Evolutionary conservation across 108 stramenopile species (phyloP), one percentile per base, ranked within the genome.

Genomic region (Licmophora abbreviata): DNA sequence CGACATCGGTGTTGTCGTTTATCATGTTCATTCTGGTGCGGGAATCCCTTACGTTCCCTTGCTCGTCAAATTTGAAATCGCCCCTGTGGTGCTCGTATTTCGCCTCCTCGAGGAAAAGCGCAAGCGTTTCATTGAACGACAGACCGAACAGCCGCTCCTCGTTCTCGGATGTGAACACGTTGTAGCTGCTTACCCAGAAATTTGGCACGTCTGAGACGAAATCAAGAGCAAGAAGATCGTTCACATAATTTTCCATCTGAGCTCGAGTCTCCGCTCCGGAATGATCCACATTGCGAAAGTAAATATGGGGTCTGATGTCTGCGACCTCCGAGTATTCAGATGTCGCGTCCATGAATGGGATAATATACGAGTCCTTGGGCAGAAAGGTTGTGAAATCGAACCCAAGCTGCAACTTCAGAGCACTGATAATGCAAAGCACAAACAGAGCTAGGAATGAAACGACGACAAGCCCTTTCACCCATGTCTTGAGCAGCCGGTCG

Each of bases 331-430:
- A 27, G 7, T 27, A 27, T 26, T n/a, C n/a, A n/a, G n/a, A n/a
- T n/a, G n/a, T n/a, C n/a, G n/a, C n/a, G n/a, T n/a, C n/a, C n/a
- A n/a, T n/a, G n/a, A n/a, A n/a, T n/a, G n/a, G n/a, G n/a, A n/a
- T n/a, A n/a, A 58, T 27, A 26, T 58, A 58, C 5, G 45, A 47
- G 43, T 58, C 57, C 21, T 29, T 17, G 2, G 57, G 57, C 9
- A 58, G 15, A 18, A 58, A 30, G 24, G 46, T 46, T 23, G 46
- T 58, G 34, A 58, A 58, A 8, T 38, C 46, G 14, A 38, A 27
- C 7, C 36, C 15, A n/a, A n/a, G n/a, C n/a, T n/a, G n/a, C n/a
- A n/a, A n/a, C n/a, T n/a, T n/a, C n/a, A n/a, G n/a, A n/a, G n/a
- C n/a, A n/a, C n/a, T n/a, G n/a, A n/a, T n/a, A n/a, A n/a, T n/a